Evolutionary conservation across 1,284 basidiomycete genomes (phyloP).

Genomic region (Malassezia arunalokei): DNA sequence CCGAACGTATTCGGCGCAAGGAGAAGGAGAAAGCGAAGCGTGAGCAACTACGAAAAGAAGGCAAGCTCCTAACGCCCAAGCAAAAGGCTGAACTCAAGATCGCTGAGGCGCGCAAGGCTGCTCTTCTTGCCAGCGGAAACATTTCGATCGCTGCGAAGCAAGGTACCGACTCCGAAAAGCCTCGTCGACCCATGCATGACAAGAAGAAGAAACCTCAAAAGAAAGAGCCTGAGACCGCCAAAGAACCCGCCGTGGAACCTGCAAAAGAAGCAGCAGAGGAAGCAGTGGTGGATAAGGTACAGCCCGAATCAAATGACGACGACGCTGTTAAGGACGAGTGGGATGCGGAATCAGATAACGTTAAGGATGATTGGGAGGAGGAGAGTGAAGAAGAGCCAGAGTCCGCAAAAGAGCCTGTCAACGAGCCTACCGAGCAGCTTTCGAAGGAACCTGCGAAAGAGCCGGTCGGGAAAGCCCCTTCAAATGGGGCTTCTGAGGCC

Average conservation of each 20-base stretch:
- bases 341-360: conserved; percentile 49
- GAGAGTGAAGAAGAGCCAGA: conserved; percentile 56
- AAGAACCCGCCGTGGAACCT: conserved; percentile 17
- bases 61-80: conserved; percentile 52
- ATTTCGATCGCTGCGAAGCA: conserved; percentile 76
- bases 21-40: conserved; percentile 42
- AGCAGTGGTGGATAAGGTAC: conserved; percentile 23
- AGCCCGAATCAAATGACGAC: conserved; percentile 29
- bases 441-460: neutral
- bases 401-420: neutral
- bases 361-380: conserved; percentile 77
- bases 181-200: conserved; percentile 60
- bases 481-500: conserved; percentile 12
- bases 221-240: conserved; percentile 11
- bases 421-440: conserved; percentile 52
- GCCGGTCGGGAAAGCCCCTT: conserved; percentile 9
- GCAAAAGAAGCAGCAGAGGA: conserved; percentile 40
- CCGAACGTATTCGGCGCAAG: conserved; percentile 36
- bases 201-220: conserved; percentile 60
- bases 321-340: conserved; percentile 47
- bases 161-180: conserved; percentile 21
- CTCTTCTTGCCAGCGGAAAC: conserved; percentile 68
- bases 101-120: conserved; percentile 80
- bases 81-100: conserved; percentile 87
- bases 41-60: conserved; percentile 44